These are phyloP conservation scores for Blechomonas ayalai DNA, from an alignment of 208 protist species.

Conservation along the genomic window DNA sequence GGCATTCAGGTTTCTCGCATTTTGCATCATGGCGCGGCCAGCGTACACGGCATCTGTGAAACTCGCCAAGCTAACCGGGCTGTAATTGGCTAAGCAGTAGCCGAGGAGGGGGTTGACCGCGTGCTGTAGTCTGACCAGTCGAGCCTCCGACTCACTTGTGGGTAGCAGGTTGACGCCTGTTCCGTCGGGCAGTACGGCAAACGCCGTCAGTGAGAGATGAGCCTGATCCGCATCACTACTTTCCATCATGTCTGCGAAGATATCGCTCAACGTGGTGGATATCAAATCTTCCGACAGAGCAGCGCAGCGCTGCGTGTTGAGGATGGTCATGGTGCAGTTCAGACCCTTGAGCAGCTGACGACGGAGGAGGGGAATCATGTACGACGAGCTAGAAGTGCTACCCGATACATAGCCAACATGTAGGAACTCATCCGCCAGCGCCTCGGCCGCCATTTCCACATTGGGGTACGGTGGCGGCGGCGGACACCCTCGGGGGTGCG, in stretches of 20 bases:
- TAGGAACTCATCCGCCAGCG: slow-evolving; percentile 24
- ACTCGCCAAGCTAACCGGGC: slow-evolving; percentile 11
- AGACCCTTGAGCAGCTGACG: slow-evolving; percentile 27
- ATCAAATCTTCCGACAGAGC: slow-evolving; percentile 24
- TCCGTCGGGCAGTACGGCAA: slow-evolving; percentile 18
- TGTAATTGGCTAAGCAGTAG: slow-evolving; percentile 18
- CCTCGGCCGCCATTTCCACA: no score
- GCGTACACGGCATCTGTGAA: slow-evolving; percentile 13
- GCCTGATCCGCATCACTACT: no score
- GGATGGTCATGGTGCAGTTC: slow-evolving; percentile 23
- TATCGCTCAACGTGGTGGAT: slow-evolving; percentile 11
- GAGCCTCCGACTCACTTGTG: not conserved
- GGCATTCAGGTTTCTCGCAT: slow-evolving; percentile 14
- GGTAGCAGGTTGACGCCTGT: slow-evolving; percentile 22
- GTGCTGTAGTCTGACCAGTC: slow-evolving; percentile 2
- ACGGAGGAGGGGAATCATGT: slow-evolving; percentile 10
- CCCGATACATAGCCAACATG: slow-evolving; percentile 13
- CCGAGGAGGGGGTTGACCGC: slow-evolving; percentile 31
- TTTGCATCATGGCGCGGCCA: slow-evolving; percentile 16
- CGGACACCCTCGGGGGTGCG: not conserved
- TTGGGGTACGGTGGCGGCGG: no score
- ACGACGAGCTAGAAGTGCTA: slow-evolving; percentile 3
- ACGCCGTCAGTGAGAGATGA: slow-evolving; percentile 15
- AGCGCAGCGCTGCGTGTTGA: slow-evolving; percentile 20
- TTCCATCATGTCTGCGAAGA: no score